Evolutionary conservation across 305 asterid species (phyloP).

Genomic region (Petunia hybrid): DNA sequence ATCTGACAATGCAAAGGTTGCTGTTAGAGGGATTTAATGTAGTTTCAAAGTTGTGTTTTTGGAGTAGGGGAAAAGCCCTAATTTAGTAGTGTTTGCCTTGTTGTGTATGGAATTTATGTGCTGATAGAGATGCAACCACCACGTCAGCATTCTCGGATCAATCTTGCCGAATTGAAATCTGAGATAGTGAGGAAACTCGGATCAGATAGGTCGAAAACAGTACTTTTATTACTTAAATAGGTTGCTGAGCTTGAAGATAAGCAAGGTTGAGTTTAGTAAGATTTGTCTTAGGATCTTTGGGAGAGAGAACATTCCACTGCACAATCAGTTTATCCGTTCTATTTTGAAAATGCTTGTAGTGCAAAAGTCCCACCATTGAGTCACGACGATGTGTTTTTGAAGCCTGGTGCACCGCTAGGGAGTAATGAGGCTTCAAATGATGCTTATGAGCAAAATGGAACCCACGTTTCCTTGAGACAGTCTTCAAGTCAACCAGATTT

Average conservation of each 20-base stretch:
- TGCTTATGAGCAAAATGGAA: conserved; percentile 59
- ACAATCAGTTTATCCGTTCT: conserved; percentile 76
- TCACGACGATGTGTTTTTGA: conserved; percentile 47
- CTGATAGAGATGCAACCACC: conserved; percentile 75
- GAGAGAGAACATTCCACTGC: conserved; percentile 76
- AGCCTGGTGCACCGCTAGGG: conserved; percentile 41
- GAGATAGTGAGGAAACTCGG: conserved; percentile 77
- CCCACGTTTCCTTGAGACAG: conserved; percentile 38
- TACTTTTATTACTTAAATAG: conserved; percentile 73
- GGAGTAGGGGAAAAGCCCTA: too few species aligned
- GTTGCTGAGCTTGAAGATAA: conserved; percentile 71
- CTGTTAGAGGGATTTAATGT: conserved; percentile 45
- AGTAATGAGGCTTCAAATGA: conserved; percentile 55
- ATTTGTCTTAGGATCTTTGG: conserved; percentile 74
- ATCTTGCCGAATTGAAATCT: conserved; percentile 75
- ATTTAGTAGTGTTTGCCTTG: conserved; percentile 34
- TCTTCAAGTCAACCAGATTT: conserved; percentile 45
- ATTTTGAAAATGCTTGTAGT: conserved; percentile 68
- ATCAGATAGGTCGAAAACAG: conserved; percentile 72
- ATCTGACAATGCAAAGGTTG: conserved; percentile 49
- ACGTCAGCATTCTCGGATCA: conserved; percentile 70
- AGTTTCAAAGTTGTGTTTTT: conserved; percentile 53
- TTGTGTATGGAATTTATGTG: conserved; percentile 61
- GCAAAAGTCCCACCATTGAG: conserved; percentile 66
- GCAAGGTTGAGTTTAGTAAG: conserved; percentile 74